Evolutionary conservation across 371 early-diverging fungal species (phyloP).

Genomic region (Chytridium lagenaria): DNA sequence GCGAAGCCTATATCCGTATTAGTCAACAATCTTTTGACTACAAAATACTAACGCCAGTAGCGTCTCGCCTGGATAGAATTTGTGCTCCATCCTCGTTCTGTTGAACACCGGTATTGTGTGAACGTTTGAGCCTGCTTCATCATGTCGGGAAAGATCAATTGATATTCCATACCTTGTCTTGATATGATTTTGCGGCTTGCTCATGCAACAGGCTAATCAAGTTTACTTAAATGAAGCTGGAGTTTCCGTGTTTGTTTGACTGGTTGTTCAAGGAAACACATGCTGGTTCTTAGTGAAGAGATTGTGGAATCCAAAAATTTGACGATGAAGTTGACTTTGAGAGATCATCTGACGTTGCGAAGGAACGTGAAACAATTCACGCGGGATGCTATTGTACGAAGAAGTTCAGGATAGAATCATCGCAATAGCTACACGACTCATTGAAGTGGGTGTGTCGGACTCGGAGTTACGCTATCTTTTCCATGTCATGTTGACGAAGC

Average conservation of each 20-base stretch:
- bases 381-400: neutral
- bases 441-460: conserved; percentile 68
- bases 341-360: too few relatives aligned
- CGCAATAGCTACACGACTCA: conserved; percentile 62
- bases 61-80: neutral
- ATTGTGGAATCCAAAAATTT: conserved; percentile 26
- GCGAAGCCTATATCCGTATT: too few relatives aligned
- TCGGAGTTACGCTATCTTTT: conserved; percentile 67
- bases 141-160: conserved; percentile 1
- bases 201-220: conserved; percentile 59
- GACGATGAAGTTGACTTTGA: neutral
- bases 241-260: conserved; percentile 58
- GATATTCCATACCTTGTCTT: conserved; percentile 14
- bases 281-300: conserved; percentile 27
- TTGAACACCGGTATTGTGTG: conserved; percentile 1
- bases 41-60: neutral
- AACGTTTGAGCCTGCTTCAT: neutral
- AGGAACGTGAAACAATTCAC: too few relatives aligned
- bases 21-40: conserved; percentile 2
- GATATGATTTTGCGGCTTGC: conserved; percentile 10
- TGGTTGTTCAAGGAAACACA: conserved; percentile 46
- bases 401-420: conserved; percentile 47
- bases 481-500: neutral
- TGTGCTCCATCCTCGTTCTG: conserved; percentile 3
- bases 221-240: conserved; percentile 67